Percentiles rank a stretch among this genome's conserved stretches.
Conservation (phyloP, 2,329 filamentous ascomycete species). For the Cadophora sp. region DNA sequence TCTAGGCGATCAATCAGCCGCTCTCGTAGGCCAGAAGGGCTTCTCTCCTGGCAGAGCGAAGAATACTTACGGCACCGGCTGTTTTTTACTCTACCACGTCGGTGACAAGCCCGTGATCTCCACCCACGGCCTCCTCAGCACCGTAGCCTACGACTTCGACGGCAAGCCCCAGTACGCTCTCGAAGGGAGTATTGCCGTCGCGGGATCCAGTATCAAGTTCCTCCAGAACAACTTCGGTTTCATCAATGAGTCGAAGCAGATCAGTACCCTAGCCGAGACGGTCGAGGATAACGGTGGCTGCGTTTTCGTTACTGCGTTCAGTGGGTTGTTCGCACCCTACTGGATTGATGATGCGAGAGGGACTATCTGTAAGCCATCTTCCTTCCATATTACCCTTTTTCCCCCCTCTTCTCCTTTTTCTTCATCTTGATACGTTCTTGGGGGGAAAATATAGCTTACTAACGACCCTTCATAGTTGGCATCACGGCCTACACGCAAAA, state of each 20-base stretch:
- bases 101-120: conserved; percentile 82
- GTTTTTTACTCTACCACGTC: conserved; percentile 85
- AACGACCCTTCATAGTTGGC: conserved; percentile 53
- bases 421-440: too few species aligned
- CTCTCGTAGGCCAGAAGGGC: conserved; percentile 79
- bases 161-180: conserved; percentile 75
- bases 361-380: conserved; percentile 62
- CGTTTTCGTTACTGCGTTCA: conserved; percentile 75
- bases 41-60: conserved; percentile 80
- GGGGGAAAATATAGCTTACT: neutral
- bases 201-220: conserved; percentile 78
- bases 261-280: conserved; percentile 67
- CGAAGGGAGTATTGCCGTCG: conserved; percentile 79
- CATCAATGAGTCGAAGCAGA: conserved; percentile 65
- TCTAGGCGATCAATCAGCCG: conserved; percentile 82
- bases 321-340: conserved; percentile 75
- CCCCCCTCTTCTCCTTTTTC: too few species aligned
- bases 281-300: conserved; percentile 73
- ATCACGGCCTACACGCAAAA: conserved; percentile 74
- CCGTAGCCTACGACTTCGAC: conserved; percentile 79
- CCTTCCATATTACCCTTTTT: neutral
- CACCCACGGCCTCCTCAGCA: conserved; percentile 76
- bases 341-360: conserved; percentile 80
- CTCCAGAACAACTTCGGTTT: conserved; percentile 70
- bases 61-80: conserved; percentile 87